Conservation (phyloP, 768 basidiomycete genomes). For the Trametes meyenii region DNA sequence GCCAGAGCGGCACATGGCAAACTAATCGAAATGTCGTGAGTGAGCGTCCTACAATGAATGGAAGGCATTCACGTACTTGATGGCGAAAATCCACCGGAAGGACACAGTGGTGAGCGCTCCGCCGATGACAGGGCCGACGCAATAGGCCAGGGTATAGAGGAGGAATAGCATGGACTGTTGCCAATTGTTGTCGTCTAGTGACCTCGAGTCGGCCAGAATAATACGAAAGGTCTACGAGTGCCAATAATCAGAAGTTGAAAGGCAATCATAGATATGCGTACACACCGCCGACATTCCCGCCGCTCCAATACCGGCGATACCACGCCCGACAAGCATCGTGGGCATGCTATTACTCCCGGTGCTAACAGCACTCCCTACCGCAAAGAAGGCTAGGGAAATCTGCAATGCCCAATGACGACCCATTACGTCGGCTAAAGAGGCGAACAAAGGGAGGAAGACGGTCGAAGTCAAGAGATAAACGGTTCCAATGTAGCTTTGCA, state of each 20-base stretch:
- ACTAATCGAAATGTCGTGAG: slow-evolving; percentile 31
- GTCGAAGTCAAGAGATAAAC: slow-evolving; percentile 53
- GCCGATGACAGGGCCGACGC: slow-evolving; percentile 48
- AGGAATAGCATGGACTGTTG: slow-evolving; percentile 46
- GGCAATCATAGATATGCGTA: not conserved
- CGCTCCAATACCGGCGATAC: slow-evolving; percentile 52
- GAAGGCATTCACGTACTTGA: slow-evolving; percentile 43
- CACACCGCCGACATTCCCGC: slow-evolving; percentile 44
- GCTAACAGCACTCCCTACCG: slow-evolving; percentile 49
- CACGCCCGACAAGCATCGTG: slow-evolving; percentile 49
- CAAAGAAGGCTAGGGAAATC: slow-evolving; percentile 46
- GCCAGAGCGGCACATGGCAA: slow-evolving; percentile 42
- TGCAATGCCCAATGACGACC: slow-evolving; percentile 53
- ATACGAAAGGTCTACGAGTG: slow-evolving; percentile 43
- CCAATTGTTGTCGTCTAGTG: slow-evolving; percentile 45
- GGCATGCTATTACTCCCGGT: slow-evolving; percentile 50
- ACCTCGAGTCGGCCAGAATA: slow-evolving; percentile 46
- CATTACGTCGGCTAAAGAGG: slow-evolving; percentile 51
- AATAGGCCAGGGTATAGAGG: slow-evolving; percentile 47
- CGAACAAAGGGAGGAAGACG: slow-evolving; percentile 55
- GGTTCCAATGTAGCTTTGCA: slow-evolving; percentile 53
- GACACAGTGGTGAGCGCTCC: slow-evolving; percentile 43
- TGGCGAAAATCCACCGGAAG: slow-evolving; percentile 59
- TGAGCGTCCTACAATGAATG: not conserved
- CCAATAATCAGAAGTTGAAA: slow-evolving; percentile 15